Percentiles rank a stretch among this genome's conserved stretches.
phyloP scores from a whole-genome alignment of 208 protist genomes.

The Angomonas ambiguus region DNA sequence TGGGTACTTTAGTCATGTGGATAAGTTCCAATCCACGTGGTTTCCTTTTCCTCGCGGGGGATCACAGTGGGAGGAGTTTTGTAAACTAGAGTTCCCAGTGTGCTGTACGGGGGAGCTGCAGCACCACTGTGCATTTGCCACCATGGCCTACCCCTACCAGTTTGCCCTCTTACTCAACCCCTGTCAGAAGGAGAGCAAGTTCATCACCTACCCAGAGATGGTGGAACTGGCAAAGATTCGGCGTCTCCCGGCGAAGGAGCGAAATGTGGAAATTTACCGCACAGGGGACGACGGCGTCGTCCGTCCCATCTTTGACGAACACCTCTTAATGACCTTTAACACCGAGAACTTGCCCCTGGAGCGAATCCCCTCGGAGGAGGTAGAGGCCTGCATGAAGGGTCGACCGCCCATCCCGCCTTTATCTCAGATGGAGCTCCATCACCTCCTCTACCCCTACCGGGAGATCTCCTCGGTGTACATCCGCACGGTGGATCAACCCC shows the following conservation, averaged over 20 bases:
- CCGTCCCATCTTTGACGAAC: slow-evolving; percentile 46
- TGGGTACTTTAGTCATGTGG: slow-evolving; percentile 64
- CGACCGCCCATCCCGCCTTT: slow-evolving; percentile 62
- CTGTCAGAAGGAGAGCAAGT: slow-evolving; percentile 80
- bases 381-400: slow-evolving; percentile 28
- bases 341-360: slow-evolving; percentile 64
- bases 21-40: slow-evolving; percentile 79
- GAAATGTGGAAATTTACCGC: background rate
- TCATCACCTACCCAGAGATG: slow-evolving; percentile 88
- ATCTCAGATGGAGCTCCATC: slow-evolving; percentile 80
- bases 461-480: slow-evolving; percentile 67
- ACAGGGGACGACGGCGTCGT: slow-evolving; percentile 4
- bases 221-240: slow-evolving; percentile 57
- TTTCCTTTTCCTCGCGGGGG: slow-evolving; percentile 82
- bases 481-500: slow-evolving; percentile 64
- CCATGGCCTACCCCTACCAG: slow-evolving; percentile 50
- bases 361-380: slow-evolving; percentile 56
- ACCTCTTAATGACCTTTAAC: slow-evolving; percentile 58
- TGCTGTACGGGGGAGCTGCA: slow-evolving; percentile 62
- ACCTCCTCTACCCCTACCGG: slow-evolving; percentile 64
- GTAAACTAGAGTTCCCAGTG: slow-evolving; percentile 74
- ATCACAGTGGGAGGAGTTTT: slow-evolving; percentile 75
- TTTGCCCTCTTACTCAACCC: slow-evolving; percentile 79
- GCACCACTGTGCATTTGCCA: slow-evolving; percentile 69
- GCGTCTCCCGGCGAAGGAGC: slow-evolving; percentile 28